Evolutionary conservation across 2,329 filamentous ascomycete genomes (phyloP).

Genomic region (Corniculantispora saksenae): DNA sequence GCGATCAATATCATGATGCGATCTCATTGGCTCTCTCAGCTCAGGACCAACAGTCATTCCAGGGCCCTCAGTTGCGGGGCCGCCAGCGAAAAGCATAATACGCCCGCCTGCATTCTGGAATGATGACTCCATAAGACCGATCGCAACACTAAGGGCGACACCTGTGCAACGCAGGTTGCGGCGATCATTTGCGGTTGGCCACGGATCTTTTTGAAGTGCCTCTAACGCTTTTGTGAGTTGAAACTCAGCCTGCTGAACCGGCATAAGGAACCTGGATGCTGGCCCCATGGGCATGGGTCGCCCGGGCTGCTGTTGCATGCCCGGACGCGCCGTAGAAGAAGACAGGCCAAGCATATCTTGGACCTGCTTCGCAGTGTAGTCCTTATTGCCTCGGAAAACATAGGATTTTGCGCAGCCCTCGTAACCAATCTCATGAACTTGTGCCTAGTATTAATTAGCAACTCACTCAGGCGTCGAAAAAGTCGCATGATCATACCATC

Average conservation of each 20-base stretch:
- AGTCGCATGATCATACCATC: constrained; percentile 61
- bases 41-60: constrained; percentile 97
- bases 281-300: constrained; percentile 76
- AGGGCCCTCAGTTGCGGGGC: constrained; percentile 91
- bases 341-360: constrained; percentile 95
- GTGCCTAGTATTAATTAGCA: constrained; percentile 56
- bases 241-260: constrained; percentile 94
- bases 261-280: constrained; percentile 86
- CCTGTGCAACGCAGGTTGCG: constrained; percentile 90
- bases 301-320: constrained; percentile 72
- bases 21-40: constrained; percentile 92
- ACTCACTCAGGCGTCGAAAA: not conserved
- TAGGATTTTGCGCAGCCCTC: constrained; percentile 98
- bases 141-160: constrained; percentile 92
- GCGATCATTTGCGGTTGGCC: constrained; percentile 93
- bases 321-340: constrained; percentile 71
- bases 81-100: constrained; percentile 96
- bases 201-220: constrained; percentile 93
- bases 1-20: constrained; percentile 96
- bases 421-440: constrained; percentile 98
- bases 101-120: constrained; percentile 94
- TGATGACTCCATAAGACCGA: constrained; percentile 87
- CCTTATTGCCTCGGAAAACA: constrained; percentile 96
- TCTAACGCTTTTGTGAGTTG: constrained; percentile 96
- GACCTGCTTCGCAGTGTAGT: constrained; percentile 98